Base-by-base conservation (phyloP, 1,284 basidiomycete genomes). In the Moesziomyces sp. region DNA sequence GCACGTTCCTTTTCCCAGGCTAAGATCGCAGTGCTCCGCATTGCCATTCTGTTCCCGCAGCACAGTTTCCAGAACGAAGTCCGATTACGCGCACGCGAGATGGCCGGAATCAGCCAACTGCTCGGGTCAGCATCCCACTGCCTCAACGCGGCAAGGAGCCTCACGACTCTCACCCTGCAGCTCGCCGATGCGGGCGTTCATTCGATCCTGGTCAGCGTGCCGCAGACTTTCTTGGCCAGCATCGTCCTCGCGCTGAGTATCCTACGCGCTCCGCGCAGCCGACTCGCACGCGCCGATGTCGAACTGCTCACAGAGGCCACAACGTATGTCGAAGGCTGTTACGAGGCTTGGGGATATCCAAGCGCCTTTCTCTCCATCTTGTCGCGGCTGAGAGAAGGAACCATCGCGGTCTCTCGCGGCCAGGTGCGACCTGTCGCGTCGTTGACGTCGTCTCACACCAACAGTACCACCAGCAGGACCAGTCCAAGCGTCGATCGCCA, bases 11-110 rank as follows among this genome's bases (percentile, higher is more conserved):
- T 24, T 35, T 11, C 19, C 0, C 24, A 56, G 45, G 54, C 56
- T 18, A 42, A 58, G 56, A 58, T 58, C 19, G 56, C 56, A 13
- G 56, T 58, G 28, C 56, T 58, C 4, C 56, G 56, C 5, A 44
- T 58, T 5, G 56, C 56, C 21, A 46, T 58, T 24, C 42, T 58
- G 7, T 58, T 58, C n/a, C 56, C 56, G 8, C 48, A 45, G 13
- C 42, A 58, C 16, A 24, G 43, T 6, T 58, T 58, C 42, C 56
- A 51, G 19, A 45, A 46, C 18, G 56, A 58, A 21, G 56, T 58
- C 13, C 42, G 51, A 13, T n/a, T 26, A 21, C 44, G 56, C 23
- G n/a, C 28, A 7, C 48, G 21, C 28, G 56, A 58, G 35, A 23
- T 45, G 21, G 40, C 43, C n/a, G 56, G 44, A 10, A 58, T 58